Evolutionary conservation across 441 rosid species (phyloP).

Genomic region (Populus hybrid): DNA sequence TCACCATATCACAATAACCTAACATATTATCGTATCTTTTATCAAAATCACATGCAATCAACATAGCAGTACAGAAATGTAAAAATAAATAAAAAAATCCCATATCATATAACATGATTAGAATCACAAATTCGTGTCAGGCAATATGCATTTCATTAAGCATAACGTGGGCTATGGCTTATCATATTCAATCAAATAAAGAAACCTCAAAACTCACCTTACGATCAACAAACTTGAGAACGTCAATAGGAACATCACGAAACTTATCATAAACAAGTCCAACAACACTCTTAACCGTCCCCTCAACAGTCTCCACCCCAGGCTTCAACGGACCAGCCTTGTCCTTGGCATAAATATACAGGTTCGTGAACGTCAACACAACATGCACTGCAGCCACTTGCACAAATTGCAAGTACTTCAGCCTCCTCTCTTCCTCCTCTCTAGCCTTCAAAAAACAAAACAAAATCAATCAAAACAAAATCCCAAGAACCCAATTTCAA

Average conservation of each 20-base stretch:
- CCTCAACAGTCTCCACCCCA: conserved; percentile 88
- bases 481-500: not conserved
- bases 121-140: not conserved
- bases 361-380: conserved; percentile 42
- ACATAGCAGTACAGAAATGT: not conserved
- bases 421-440: conserved; percentile 58
- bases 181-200: not conserved
- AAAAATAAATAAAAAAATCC: not conserved
- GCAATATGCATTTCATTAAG: not conserved
- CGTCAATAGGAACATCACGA: conserved; percentile 66
- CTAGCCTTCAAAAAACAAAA: conserved; percentile 21
- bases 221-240: conserved; percentile 82
- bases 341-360: conserved; percentile 79
- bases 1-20: not conserved
- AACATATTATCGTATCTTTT: not conserved
- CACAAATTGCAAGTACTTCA: conserved; percentile 82
- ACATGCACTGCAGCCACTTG: conserved; percentile 77
- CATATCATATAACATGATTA: not conserved
- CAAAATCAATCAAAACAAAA: not conserved
- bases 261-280: conserved; percentile 78
- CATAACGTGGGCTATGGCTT: not conserved
- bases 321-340: conserved; percentile 81
- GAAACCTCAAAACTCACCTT: conserved; percentile 41
- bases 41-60: not conserved
- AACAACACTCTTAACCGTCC: conserved; percentile 76